Percentiles rank a stretch among this genome's conserved stretches.
Conservation (phyloP, 352 stramenopile species). For the Globisporangium nunn region DNA sequence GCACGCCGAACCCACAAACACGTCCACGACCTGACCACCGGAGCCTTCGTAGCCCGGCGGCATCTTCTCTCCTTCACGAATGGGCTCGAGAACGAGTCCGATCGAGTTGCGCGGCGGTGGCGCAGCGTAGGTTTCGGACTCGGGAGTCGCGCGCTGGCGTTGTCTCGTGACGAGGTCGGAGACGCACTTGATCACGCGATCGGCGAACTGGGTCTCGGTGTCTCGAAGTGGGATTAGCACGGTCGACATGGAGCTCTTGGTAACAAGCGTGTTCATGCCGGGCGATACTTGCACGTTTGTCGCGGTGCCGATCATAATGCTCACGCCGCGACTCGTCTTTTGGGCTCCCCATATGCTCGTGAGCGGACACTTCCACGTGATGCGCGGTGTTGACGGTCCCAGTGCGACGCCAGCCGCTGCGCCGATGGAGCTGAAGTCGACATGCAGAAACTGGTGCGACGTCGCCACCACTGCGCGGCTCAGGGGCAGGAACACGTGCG, state of each 20-base stretch:
- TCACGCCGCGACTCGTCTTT: conserved; percentile 33
- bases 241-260: conserved; percentile 42
- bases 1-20: conserved; percentile 40
- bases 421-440: conserved; percentile 31
- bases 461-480: conserved; percentile 65
- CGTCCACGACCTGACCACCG: conserved; percentile 38
- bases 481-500: conserved; percentile 60
- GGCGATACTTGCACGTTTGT: conserved; percentile 25
- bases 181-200: conserved; percentile 34
- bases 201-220: conserved; percentile 17
- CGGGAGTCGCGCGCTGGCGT: conserved; percentile 24
- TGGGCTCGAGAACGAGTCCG: conserved; percentile 41
- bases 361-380: conserved; percentile 43
- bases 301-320: conserved; percentile 34
- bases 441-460: conserved; percentile 63
- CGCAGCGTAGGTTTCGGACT: conserved; percentile 29
- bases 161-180: conserved; percentile 32
- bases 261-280: conserved; percentile 17
- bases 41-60: conserved; percentile 29
- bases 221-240: conserved; percentile 40
- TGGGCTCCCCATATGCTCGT: conserved; percentile 39
- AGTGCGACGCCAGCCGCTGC: conserved; percentile 13
- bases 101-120: conserved; percentile 39
- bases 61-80: conserved; percentile 23
- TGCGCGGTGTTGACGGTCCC: conserved; percentile 17